Base-by-base conservation (phyloP, 83 land plant genomes). In the Thuja plicata region DNA sequence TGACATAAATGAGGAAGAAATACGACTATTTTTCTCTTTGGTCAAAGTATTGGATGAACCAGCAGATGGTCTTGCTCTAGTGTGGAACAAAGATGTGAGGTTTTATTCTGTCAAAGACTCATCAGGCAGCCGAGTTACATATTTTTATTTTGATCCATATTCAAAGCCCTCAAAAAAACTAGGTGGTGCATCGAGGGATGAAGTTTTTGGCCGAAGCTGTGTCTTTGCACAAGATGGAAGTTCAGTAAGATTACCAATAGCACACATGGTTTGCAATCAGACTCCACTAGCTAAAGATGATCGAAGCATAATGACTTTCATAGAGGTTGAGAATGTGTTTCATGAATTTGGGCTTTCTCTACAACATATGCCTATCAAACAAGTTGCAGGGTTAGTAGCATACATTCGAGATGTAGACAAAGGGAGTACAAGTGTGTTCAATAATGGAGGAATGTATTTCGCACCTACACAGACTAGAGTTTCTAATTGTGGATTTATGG, bases 121-220 rank as follows among this genome's bases (percentile, higher is more conserved):
- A 74, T 86, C 92, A 13, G 95, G 95, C 10, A 90, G 88, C 62
- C 93, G 95, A 35, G 89, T 97, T 89, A 96, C 99, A 24, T 95
- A 94, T 87, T 97, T 97, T 89, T 97, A 96, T 89, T 96, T 97
- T 90, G 99, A 97, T 90, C 97, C 99, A 50, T 97, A 97, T 88
- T 95, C 97, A 10, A 95, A 97, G 90, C 98, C 99, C 85, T 90
- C 99, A 86, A 97, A 97, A 87, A 97, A 97, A 88, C 92, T 95
- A 45, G 99, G 98, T 88, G 99, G 99, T 87, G 99, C 99, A 77
- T 97, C 97, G 99, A 97, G 96, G 99, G 94, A 96, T 93, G 96
- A 95, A 86, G 97, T 97, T 88, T 91, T 96, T 89, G 88, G 93
- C 78, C 95, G 97, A 82, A 97, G 99, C 86, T 89, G 91, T 87